Evolutionary conservation across 768 basidiomycete genomes (phyloP).

Genomic region (Strobilomyces echinocephalus): DNA sequence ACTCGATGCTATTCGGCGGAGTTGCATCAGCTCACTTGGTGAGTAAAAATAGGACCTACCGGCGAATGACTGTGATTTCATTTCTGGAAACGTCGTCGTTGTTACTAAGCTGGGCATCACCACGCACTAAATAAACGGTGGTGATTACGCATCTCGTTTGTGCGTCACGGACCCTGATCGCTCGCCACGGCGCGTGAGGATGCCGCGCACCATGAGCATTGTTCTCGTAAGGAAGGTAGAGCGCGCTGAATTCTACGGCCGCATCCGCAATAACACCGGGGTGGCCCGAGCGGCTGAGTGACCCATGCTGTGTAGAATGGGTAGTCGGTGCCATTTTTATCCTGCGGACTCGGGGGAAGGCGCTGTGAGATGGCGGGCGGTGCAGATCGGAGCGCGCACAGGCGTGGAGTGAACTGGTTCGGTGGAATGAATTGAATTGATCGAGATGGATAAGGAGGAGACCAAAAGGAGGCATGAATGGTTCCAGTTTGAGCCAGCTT

Average conservation of each 20-base stretch:
- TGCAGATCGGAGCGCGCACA: conserved; percentile 12
- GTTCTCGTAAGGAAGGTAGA: conserved; percentile 14
- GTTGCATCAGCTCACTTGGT: neutral
- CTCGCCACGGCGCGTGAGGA: conserved; percentile 7
- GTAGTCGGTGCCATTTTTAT: neutral
- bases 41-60: conserved; percentile 2
- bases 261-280: conserved; percentile 20
- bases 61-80: conserved; percentile 3
- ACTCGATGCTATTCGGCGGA: neutral
- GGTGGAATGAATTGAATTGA: conserved; percentile 14
- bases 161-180: conserved; percentile 14
- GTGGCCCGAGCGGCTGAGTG: neutral
- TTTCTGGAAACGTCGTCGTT: conserved; percentile 3
- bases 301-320: neutral
- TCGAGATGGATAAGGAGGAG: conserved; percentile 21
- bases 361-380: conserved; percentile 17
- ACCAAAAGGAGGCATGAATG: conserved; percentile 11
- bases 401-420: conserved; percentile 13
- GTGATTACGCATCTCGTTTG: conserved; percentile 1
- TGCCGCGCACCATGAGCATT: conserved; percentile 1
- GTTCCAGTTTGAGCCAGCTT: conserved; percentile 18
- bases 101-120: conserved; percentile 1
- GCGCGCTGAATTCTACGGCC: conserved; percentile 9
- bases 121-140: conserved; percentile 3
- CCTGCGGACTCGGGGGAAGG: neutral